These are phyloP conservation scores for Vitis amurensis DNA, from an alignment of 164 flowering plant species.

Conservation along the genomic window DNA sequence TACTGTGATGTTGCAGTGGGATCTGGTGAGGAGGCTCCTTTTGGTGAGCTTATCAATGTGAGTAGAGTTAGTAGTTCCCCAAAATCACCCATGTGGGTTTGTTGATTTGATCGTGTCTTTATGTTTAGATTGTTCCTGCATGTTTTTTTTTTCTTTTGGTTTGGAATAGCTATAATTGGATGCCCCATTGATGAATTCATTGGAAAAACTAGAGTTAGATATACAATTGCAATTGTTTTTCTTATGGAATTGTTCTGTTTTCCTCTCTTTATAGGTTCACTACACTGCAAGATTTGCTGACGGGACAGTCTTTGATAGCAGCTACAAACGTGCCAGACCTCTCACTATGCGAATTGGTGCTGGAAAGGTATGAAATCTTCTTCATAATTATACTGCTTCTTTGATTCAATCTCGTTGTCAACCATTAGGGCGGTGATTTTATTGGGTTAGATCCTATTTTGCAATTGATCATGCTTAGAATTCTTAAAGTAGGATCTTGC, in stretches of 20 bases:
- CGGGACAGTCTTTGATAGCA: slow-evolving; percentile 86
- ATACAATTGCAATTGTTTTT: neutral
- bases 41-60: slow-evolving; percentile 75
- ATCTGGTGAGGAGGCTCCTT: slow-evolving; percentile 62
- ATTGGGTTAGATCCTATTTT: neutral
- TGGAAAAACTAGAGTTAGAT: neutral
- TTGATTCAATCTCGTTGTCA: neutral
- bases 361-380: slow-evolving; percentile 59
- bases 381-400: neutral
- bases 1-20: slow-evolving; percentile 74
- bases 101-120: neutral
- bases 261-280: slow-evolving; percentile 49
- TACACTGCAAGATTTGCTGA: slow-evolving; percentile 91
- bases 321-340: slow-evolving; percentile 80
- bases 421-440: neutral
- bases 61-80: slow-evolving; percentile 17
- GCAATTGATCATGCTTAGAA: neutral
- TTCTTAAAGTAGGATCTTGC: neutral
- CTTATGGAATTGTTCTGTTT: neutral
- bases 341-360: slow-evolving; percentile 92
- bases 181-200: neutral
- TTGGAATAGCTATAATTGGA: neutral
- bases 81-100: too few species aligned
- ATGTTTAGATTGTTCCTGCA: neutral
- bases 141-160: neutral